A percentile compares a stretch with the other conserved stretches of the same genome.
Evolutionary conservation across 768 basidiomycete species (phyloP).

Genomic region (Rhizopogon rudus): DNA sequence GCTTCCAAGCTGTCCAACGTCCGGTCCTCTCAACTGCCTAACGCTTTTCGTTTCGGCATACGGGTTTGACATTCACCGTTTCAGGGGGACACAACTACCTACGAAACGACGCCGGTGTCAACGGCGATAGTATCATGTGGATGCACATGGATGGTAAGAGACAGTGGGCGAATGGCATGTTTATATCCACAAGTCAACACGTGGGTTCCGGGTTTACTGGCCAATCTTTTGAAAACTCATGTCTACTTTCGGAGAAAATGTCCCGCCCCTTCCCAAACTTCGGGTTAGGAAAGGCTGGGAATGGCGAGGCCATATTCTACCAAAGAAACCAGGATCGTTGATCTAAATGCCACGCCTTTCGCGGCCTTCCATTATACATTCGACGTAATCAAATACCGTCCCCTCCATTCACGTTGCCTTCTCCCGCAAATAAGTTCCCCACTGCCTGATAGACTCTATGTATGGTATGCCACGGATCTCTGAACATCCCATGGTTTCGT

Average conservation of each 20-base stretch:
- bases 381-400: constrained; percentile 7
- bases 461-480: no score
- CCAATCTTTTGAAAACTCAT: background rate
- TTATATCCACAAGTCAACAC: constrained; percentile 11
- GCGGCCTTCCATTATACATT: constrained; percentile 5
- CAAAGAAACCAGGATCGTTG: background rate
- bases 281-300: constrained; percentile 5
- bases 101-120: background rate
- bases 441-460: background rate
- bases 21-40: background rate
- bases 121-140: background rate
- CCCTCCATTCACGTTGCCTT: background rate
- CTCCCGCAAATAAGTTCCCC: background rate
- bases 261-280: constrained; percentile 2
- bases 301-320: background rate
- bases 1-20: background rate
- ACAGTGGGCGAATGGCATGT: background rate
- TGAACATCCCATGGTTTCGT: constrained; percentile 1
- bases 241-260: constrained; percentile 10
- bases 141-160: background rate
- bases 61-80: background rate
- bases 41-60: background rate
- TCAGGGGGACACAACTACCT: background rate
- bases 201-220: constrained; percentile 11
- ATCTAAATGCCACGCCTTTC: constrained; percentile 6